Base-by-base conservation (phyloP, 495 filamentous ascomycete genomes). In the Thozetella sp. region DNA sequence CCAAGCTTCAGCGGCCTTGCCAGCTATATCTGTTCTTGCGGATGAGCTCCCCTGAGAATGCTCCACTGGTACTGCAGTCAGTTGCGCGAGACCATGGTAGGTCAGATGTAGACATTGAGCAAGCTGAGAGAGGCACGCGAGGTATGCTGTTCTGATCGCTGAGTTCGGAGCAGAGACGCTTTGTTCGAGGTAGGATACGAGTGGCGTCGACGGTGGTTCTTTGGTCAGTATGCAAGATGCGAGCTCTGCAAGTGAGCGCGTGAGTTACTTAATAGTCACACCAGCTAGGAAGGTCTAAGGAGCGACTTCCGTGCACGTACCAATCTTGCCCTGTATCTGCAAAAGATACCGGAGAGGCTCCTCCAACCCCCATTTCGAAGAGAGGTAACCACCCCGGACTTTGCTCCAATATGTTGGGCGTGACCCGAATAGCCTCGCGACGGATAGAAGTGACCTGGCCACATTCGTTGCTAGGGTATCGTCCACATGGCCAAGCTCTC, bases 181-280 rank as follows among this genome's bases (percentile, higher is more conserved):
- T 48, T 48, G 43, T 48, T 48, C 43, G 43, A 48, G 43, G 43
- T 48, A 48, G 43, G 43, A 48, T 48, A 48, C 43, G 43, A 48
- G 43, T 19, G 43, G 20, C 43, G n/a, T 48, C 20, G 43, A 48
- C 43, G 43, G 43, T 48, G 43, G 43, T 48, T 9, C 43, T 20
- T 48, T 20, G n/a, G 43, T 48, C 43, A 48, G 43, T 48, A 48
- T 48, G 43, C 10, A 48, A 48, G 43, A 48, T 48, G 43, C 43
- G n/a, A 48, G 43, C 43, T 48, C 43, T 48, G 43, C n/a, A 48
- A 48, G n/a, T n/a, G n/a, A 48, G 9, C 43, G 43, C 43, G 11
- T 9, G 43, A 19, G 43, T 48, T 48, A 48, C n/a, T 48, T 48
- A 3, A 48, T 48, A n/a, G n/a, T 48, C 43, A 48, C 43, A 48